Evolutionary conservation across 768 basidiomycete genomes (phyloP).

Genomic region (Hebeloma cylindrosporum): DNA sequence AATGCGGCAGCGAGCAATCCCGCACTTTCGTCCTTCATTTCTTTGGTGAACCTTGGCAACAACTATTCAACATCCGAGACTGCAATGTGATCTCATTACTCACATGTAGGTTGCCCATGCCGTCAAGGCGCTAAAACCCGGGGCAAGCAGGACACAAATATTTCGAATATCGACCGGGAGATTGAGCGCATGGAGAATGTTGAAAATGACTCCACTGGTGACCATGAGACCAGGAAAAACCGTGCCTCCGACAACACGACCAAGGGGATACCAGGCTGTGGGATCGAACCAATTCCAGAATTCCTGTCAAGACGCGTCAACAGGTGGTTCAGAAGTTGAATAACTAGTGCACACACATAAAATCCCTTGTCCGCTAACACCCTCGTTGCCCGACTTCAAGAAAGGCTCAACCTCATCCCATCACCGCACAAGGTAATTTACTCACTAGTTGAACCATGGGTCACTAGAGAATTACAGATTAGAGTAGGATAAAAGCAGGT

Average conservation of each 20-base stretch:
- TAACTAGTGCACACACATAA: conserved; percentile 61
- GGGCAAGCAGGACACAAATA: conserved; percentile 94
- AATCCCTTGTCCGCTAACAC: conserved; percentile 92
- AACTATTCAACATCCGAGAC: neutral
- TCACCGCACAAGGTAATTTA: conserved; percentile 21
- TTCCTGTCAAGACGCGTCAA: conserved; percentile 53
- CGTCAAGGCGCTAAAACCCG: conserved; percentile 94
- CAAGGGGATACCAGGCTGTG: conserved; percentile 98
- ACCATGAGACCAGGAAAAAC: conserved; percentile 99
- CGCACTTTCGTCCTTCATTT: conserved; percentile 93
- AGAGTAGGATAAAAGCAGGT: conserved; percentile 13
- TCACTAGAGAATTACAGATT: no score
- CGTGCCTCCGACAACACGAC: conserved; percentile 97
- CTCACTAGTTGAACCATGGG: conserved; percentile 99
- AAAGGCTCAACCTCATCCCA: conserved; percentile 17
- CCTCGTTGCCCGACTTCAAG: conserved; percentile 81
- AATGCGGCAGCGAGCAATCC: conserved; percentile 97
- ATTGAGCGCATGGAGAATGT: conserved; percentile 79
- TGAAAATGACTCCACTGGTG: conserved; percentile 97
- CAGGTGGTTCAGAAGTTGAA: neutral
- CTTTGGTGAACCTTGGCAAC: conserved; percentile 80
- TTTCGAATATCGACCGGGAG: conserved; percentile 98
- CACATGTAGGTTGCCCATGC: conserved; percentile 97
- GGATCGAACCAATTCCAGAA: conserved; percentile 99
- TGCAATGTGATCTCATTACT: conserved; percentile 23